These are phyloP conservation scores for Pisolithus tinctorius DNA, from an alignment of 768 basidiomycete species.

Conservation along the genomic window DNA sequence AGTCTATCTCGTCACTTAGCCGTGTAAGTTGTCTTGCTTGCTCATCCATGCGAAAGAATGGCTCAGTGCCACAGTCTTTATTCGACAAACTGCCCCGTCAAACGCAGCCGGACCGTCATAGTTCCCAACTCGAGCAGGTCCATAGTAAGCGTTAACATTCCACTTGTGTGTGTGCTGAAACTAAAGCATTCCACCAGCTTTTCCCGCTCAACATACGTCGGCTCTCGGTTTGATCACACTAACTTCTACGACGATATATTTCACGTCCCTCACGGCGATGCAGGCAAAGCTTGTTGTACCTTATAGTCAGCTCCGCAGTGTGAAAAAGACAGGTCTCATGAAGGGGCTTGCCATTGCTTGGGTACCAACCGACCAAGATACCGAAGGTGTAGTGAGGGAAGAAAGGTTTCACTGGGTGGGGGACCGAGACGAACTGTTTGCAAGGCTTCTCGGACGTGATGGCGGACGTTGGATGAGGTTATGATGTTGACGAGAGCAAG, in stretches of 20 bases:
- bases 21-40: conserved; percentile 23
- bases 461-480: conserved; percentile 44
- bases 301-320: conserved; percentile 40
- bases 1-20: conserved; percentile 30
- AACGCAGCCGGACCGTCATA: conserved; percentile 1
- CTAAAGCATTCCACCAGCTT: conserved; percentile 34
- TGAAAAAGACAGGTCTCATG: conserved; percentile 50
- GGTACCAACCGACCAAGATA: conserved; percentile 23
- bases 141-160: conserved; percentile 28
- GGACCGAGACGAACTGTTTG: conserved; percentile 60
- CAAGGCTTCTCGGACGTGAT: conserved; percentile 48
- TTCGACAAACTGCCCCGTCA: not conserved
- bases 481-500: conserved; percentile 17
- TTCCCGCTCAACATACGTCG: conserved; percentile 50
- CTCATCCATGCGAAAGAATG: not conserved
- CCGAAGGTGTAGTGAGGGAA: conserved; percentile 32
- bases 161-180: not conserved
- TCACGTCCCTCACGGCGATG: conserved; percentile 47
- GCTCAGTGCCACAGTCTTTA: conserved; percentile 4
- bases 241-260: conserved; percentile 41
- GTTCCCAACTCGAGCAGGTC: conserved; percentile 14
- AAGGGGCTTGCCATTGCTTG: conserved; percentile 48
- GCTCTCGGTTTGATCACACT: conserved; percentile 56
- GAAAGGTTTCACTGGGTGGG: conserved; percentile 57
- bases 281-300: conserved; percentile 41